phyloP scores from a whole-genome alignment of 345 rosid species.

The Dovyalis caffra region DNA sequence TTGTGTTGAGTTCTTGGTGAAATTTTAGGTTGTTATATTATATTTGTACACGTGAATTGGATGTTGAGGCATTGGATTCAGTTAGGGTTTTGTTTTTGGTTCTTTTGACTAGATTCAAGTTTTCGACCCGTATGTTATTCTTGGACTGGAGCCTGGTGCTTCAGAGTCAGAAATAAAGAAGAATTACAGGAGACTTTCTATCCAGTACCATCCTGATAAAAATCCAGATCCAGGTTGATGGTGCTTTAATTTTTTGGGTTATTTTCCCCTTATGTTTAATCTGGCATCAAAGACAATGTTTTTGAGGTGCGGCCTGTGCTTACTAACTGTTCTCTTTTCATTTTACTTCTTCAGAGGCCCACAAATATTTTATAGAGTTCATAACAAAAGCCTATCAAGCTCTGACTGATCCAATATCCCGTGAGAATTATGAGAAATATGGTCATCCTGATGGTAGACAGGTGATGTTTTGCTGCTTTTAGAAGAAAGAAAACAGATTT shows the following conservation, averaged over 20 bases:
- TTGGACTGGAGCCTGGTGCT: slow-evolving; percentile 79
- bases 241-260: slow-evolving; percentile 24
- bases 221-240: slow-evolving; percentile 97
- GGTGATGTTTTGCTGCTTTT: slow-evolving; percentile 39
- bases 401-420: slow-evolving; percentile 84
- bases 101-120: slow-evolving; percentile 58
- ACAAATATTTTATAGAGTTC: slow-evolving; percentile 78
- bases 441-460: slow-evolving; percentile 99
- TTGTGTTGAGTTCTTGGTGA: not conserved
- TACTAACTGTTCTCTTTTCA: slow-evolving; percentile 13
- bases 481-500: not conserved
- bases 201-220: slow-evolving; percentile 97
- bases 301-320: slow-evolving; percentile 11
- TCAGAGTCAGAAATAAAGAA: slow-evolving; percentile 84
- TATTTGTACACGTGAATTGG: no score
- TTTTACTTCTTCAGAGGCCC: slow-evolving; percentile 58
- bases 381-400: slow-evolving; percentile 98
- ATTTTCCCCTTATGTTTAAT: slow-evolving; percentile 1
- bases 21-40: no score
- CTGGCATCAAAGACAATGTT: slow-evolving; percentile 2
- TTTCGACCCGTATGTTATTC: slow-evolving; percentile 87
- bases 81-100: not conserved
- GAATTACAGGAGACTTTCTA: slow-evolving; percentile 85
- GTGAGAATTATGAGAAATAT: slow-evolving; percentile 95
- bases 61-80: no score